phyloP scores from a whole-genome alignment of 805 yeast genomes.

The Teunomyces panamensis region DNA sequence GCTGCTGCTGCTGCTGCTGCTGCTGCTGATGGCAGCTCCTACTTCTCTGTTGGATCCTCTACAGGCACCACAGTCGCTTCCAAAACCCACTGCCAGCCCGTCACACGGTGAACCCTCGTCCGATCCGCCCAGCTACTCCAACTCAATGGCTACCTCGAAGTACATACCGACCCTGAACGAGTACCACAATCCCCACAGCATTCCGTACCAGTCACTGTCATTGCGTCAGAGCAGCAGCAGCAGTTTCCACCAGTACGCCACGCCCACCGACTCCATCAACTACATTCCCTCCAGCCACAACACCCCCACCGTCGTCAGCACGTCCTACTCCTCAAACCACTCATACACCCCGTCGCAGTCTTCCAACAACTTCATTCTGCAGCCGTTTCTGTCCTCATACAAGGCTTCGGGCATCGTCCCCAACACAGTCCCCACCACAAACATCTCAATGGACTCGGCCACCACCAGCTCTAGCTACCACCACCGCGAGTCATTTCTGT shows the following conservation, averaged over 20 bases:
- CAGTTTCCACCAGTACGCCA: constrained; percentile 8
- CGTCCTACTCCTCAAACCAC: constrained; percentile 41
- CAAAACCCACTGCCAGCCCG: not conserved
- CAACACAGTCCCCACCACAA: constrained; percentile 53
- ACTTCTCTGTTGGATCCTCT: constrained; percentile 3
- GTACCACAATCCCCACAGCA: constrained; percentile 6
- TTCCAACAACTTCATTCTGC: constrained; percentile 4
- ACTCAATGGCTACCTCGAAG: constrained; percentile 10
- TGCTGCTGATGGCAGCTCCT: not conserved
- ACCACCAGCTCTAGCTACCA: constrained; percentile 11
- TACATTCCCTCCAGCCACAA: constrained; percentile 44
- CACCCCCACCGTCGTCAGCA: constrained; percentile 42
- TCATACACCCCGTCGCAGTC: constrained; percentile 31
- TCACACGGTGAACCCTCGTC: not conserved
- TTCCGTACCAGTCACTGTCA: constrained; percentile 5
- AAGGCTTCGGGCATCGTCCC: constrained; percentile 15
- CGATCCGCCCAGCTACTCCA: constrained; percentile 16
- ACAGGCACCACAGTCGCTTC: not conserved
- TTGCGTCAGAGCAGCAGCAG: constrained; percentile 4
- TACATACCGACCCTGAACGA: not conserved
- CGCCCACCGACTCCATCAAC: constrained; percentile 15
- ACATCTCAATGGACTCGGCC: constrained; percentile 47
- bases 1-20: not conserved
- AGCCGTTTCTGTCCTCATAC: constrained; percentile 6
- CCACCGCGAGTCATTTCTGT: not conserved